These are phyloP conservation scores for Pyrus bretschneideri DNA, from an alignment of 306 rosid species.

Conservation along the genomic window DNA sequence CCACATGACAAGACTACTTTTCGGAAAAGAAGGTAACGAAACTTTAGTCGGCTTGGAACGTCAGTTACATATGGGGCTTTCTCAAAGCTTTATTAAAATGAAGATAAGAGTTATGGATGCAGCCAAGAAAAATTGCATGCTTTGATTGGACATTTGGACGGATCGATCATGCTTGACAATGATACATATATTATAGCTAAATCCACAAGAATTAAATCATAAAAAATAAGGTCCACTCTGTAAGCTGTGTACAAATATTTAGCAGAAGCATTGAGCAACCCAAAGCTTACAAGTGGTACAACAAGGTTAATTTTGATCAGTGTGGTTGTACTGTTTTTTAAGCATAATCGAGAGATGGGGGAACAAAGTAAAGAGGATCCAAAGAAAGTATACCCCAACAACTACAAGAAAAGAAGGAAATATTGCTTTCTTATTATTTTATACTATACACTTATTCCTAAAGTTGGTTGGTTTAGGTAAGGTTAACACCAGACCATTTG, in stretches of 20 bases:
- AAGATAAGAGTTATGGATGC: neutral
- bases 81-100: neutral
- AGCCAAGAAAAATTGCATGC: neutral
- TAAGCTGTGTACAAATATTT: slow-evolving; percentile 2
- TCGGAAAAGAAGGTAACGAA: neutral
- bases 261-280: slow-evolving; percentile 34
- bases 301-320: neutral
- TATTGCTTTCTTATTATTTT: slow-evolving; percentile 17
- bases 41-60: neutral
- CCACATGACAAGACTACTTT: neutral
- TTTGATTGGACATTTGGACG: neutral
- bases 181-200: neutral
- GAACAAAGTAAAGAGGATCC: slow-evolving; percentile 52
- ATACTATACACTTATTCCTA: slow-evolving; percentile 4
- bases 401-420: slow-evolving; percentile 36
- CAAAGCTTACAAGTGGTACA: neutral
- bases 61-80: neutral
- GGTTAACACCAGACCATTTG: slow-evolving; percentile 41
- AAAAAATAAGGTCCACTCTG: neutral
- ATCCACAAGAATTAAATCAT: neutral
- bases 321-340: neutral
- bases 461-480: slow-evolving; percentile 61
- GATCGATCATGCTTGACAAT: neutral
- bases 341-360: slow-evolving; percentile 8
- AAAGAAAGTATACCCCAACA: slow-evolving; percentile 40